These are phyloP conservation scores for Tremella yokohamensis DNA, from an alignment of 768 basidiomycete species.

Conservation along the genomic window DNA sequence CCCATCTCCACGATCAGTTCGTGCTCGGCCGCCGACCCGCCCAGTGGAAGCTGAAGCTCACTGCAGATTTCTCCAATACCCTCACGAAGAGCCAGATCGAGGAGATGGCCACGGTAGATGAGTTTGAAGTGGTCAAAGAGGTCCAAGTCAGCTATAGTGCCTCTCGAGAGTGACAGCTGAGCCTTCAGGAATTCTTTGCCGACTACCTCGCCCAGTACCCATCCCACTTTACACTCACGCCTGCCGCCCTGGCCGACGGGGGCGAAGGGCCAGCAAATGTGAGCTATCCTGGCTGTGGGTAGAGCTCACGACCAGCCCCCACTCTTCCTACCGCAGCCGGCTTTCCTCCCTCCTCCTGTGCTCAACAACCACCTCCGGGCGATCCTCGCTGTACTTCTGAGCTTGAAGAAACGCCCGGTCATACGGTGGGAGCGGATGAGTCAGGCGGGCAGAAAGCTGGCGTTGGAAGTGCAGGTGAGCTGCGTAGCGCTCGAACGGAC, in stretches of 20 bases:
- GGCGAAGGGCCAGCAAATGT: constrained; percentile 51
- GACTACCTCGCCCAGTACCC: constrained; percentile 88
- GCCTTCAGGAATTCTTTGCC: constrained; percentile 81
- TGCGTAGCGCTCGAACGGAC: not conserved
- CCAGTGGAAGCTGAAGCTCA: not conserved
- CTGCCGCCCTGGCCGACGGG: constrained; percentile 43
- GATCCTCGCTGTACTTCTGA: constrained; percentile 78
- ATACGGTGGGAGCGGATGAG: constrained; percentile 94
- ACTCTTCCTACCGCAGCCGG: constrained; percentile 47
- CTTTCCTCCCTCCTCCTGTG: constrained; percentile 54
- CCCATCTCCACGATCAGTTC: too few species aligned
- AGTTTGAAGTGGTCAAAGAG: constrained; percentile 93
- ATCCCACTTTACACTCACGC: constrained; percentile 71
- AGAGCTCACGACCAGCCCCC: constrained; percentile 36
- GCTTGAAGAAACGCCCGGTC: constrained; percentile 91
- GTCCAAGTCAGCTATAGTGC: constrained; percentile 67
- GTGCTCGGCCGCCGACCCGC: too few species aligned
- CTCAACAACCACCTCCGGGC: constrained; percentile 76
- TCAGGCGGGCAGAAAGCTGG: constrained; percentile 83
- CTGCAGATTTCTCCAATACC: constrained; percentile 88
- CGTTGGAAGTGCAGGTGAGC: constrained; percentile 74
- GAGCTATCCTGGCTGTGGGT: constrained; percentile 2
- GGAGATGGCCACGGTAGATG: constrained; percentile 85
- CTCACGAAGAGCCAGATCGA: constrained; percentile 87
- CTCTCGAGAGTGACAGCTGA: not conserved